phyloP scores from a whole-genome alignment of 257 asterid genomes.

The Penstemon eatonii region DNA sequence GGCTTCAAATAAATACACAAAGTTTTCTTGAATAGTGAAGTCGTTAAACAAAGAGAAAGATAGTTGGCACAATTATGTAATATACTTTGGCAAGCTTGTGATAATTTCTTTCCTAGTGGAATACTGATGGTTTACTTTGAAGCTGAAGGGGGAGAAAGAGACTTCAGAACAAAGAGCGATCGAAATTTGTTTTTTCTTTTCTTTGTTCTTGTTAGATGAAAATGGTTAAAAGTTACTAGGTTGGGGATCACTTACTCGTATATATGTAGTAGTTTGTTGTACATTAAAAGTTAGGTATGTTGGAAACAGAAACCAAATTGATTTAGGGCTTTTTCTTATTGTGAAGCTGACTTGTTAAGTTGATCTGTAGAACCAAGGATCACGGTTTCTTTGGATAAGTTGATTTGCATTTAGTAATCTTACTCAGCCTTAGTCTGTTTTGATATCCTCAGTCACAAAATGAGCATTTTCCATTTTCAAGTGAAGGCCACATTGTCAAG shows the following conservation, averaged over 20 bases:
- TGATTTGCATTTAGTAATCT: background rate
- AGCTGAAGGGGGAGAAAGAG: background rate
- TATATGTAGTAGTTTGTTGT: too few relatives aligned
- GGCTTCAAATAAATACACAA: background rate
- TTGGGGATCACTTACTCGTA: too few relatives aligned
- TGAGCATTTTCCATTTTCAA: background rate
- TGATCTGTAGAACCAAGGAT: too few relatives aligned
- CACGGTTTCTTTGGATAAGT: too few relatives aligned
- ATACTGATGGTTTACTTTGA: background rate
- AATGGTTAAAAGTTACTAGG: background rate
- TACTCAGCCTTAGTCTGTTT: background rate
- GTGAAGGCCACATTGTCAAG: background rate
- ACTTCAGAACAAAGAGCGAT: background rate
- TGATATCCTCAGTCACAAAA: background rate
- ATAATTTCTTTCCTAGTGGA: background rate
- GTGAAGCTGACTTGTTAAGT: too few relatives aligned
- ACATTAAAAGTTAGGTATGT: too few relatives aligned
- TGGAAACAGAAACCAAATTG: too few relatives aligned
- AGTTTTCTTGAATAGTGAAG: background rate
- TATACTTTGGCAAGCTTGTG: background rate
- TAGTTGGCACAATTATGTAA: background rate
- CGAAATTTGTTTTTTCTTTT: background rate
- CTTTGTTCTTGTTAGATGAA: background rate
- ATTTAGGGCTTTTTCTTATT: too few relatives aligned
- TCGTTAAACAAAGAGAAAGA: background rate